Evolutionary conservation across 371 early-diverging fungal species (phyloP).

Genomic region (Mucor saturninus): DNA sequence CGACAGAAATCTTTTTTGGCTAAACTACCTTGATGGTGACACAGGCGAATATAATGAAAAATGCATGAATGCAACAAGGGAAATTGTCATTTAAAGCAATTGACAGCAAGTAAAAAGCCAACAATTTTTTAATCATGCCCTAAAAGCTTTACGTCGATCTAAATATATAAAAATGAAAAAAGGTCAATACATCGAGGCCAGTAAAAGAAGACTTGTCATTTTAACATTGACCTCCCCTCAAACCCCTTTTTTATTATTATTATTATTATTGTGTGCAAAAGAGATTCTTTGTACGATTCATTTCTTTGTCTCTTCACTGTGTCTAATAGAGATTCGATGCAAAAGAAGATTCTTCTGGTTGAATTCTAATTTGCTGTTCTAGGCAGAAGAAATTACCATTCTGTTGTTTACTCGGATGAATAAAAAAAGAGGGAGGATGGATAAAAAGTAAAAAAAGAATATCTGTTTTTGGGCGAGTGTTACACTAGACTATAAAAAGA

Average conservation of each 20-base stretch:
- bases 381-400: too few relatives aligned
- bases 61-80: neutral
- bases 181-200: neutral
- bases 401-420: too few relatives aligned
- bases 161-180: neutral
- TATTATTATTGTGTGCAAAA: neutral
- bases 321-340: too few relatives aligned
- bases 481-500: constrained; percentile 16
- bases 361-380: too few relatives aligned
- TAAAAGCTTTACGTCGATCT: neutral
- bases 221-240: too few relatives aligned
- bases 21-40: constrained; percentile 23
- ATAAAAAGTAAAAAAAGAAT: neutral
- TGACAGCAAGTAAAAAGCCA: constrained; percentile 2
- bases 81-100: constrained; percentile 30
- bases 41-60: neutral
- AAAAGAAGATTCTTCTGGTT: too few relatives aligned
- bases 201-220: too few relatives aligned
- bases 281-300: neutral
- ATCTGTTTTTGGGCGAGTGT: neutral
- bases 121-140: neutral
- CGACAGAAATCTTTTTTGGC: constrained; percentile 1
- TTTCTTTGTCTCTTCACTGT: too few relatives aligned
- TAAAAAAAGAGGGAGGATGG: neutral
- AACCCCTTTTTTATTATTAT: too few relatives aligned